These are phyloP conservation scores for Phytopythium sindhum DNA, from an alignment of 352 stramenopile genomes.

Conservation along the genomic window DNA sequence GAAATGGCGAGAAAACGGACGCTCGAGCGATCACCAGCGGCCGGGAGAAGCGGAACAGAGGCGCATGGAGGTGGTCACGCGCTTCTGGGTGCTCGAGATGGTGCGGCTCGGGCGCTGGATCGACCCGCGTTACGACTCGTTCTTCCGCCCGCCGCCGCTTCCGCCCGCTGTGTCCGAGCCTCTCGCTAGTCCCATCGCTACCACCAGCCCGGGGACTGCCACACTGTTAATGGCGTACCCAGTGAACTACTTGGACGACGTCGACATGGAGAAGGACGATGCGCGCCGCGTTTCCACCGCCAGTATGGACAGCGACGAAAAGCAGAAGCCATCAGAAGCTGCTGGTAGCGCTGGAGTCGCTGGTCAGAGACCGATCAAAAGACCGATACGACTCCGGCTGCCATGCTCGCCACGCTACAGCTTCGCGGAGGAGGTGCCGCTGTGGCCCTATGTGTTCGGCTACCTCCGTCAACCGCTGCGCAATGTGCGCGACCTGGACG, in stretches of 20 bases:
- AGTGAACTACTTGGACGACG: conserved; percentile 20
- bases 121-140: conserved; percentile 23
- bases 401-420: conserved; percentile 41
- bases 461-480: conserved; percentile 42
- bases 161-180: neutral
- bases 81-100: conserved; percentile 55
- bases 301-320: neutral
- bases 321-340: conserved; percentile 1
- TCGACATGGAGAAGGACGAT: neutral
- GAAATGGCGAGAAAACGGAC: neutral
- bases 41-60: neutral
- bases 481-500: conserved; percentile 27
- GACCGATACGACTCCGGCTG: conserved; percentile 16
- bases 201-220: neutral
- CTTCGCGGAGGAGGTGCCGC: conserved; percentile 35
- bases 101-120: conserved; percentile 37
- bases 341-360: neutral
- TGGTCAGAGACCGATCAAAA: neutral
- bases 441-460: conserved; percentile 69
- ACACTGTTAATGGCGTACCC: conserved; percentile 38
- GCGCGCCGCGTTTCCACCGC: neutral
- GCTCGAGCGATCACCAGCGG: neutral
- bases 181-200: neutral
- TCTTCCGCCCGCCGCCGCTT: conserved; percentile 40
- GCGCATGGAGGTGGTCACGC: conserved; percentile 28